phyloP scores from a whole-genome alignment of 139 green algal genomes.

The Asterochloris erici region DNA sequence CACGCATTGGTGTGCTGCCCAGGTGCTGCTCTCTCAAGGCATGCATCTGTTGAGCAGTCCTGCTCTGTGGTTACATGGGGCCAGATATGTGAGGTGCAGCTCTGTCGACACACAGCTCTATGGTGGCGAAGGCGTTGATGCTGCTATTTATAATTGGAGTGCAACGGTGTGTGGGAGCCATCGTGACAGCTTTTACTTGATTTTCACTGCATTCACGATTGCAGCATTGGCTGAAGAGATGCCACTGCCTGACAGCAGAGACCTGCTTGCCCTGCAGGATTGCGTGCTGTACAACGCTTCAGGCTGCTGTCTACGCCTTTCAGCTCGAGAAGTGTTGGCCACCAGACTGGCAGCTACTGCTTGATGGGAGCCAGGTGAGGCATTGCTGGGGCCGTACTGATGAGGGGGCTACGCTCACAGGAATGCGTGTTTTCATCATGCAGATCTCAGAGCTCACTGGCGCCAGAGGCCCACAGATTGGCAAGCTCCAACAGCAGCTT shows the following conservation, averaged over 20 bases:
- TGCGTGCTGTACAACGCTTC: conserved; percentile 17
- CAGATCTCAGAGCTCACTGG: conserved; percentile 56
- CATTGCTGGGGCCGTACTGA: background rate
- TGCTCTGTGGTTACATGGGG: background rate
- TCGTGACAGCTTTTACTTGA: no score
- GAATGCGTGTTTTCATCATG: background rate
- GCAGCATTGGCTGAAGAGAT: no score
- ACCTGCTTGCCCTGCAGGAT: background rate
- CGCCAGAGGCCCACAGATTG: conserved; percentile 58
- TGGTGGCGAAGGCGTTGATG: no score
- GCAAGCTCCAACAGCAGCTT: conserved; percentile 44
- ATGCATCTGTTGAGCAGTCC: background rate
- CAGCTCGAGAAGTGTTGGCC: conserved; percentile 56
- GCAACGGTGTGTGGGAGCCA: no score
- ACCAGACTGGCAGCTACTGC: conserved; percentile 56
- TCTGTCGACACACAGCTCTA: no score
- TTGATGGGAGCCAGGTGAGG: conserved; percentile 64
- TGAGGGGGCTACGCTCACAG: background rate
- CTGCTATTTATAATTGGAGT: no score
- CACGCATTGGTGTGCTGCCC: background rate
- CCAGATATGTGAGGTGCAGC: no score
- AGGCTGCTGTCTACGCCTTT: conserved; percentile 43
- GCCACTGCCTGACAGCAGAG: no score
- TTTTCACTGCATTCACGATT: no score
- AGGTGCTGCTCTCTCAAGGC: no score